A percentile compares a stretch with the other conserved stretches of the same genome.
Evolutionary conservation across 441 rosid species (phyloP).

Genomic region (Oxalis stricta): DNA sequence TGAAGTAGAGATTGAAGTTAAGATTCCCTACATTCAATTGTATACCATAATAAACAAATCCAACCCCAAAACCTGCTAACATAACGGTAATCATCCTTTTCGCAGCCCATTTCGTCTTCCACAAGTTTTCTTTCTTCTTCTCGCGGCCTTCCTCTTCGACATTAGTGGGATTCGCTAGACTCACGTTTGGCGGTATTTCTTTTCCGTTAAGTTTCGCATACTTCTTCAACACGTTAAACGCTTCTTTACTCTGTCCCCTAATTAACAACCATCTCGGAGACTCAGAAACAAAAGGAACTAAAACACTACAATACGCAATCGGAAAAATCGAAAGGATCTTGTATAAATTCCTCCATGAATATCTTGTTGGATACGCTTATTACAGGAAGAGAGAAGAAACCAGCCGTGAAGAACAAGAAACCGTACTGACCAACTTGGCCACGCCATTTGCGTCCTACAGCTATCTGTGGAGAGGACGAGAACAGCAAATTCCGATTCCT

Average conservation of each 20-base stretch:
- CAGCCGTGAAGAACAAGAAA: slow-evolving; percentile 52
- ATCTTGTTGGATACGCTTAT: slow-evolving; percentile 37
- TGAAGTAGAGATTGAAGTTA: slow-evolving; percentile 37
- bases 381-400: slow-evolving; percentile 48
- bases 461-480: slow-evolving; percentile 48
- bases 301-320: slow-evolving; percentile 22
- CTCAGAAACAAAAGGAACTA: slow-evolving; percentile 39
- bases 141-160: not conserved
- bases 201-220: slow-evolving; percentile 34
- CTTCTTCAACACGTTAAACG: slow-evolving; percentile 28
- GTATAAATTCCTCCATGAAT: slow-evolving; percentile 39
- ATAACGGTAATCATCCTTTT: slow-evolving; percentile 36
- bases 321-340: slow-evolving; percentile 33
- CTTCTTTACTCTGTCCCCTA: slow-evolving; percentile 35
- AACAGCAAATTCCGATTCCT: slow-evolving; percentile 48
- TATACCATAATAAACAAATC: slow-evolving; percentile 59
- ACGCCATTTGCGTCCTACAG: slow-evolving; percentile 53
- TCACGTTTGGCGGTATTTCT: slow-evolving; percentile 26
- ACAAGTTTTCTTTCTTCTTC: slow-evolving; percentile 23
- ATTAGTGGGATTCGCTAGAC: slow-evolving; percentile 18
- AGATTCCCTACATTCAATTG: slow-evolving; percentile 54
- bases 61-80: slow-evolving; percentile 50
- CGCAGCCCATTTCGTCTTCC: slow-evolving; percentile 53
- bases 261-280: slow-evolving; percentile 66
- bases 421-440: slow-evolving; percentile 68